Percentiles rank a stretch among this genome's conserved stretches.
phyloP scores from a whole-genome alignment of 1,284 basidiomycete genomes.

The Porphyrellus sp. region DNA sequence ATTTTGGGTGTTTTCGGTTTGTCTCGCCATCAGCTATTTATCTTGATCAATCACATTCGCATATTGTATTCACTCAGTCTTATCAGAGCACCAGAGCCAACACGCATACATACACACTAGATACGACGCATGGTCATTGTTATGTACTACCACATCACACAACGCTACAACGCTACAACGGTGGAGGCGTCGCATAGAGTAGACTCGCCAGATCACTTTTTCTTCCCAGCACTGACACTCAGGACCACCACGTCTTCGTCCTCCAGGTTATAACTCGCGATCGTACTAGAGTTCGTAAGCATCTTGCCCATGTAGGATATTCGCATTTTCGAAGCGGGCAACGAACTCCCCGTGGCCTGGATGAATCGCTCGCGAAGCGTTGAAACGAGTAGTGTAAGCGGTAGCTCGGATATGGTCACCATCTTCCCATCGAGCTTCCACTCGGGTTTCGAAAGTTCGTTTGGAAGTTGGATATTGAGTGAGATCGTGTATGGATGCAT shows the following conservation, averaged over 20 bases:
- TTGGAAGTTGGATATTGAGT: conserved; percentile 78
- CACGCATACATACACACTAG: conserved; percentile 4
- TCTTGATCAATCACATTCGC: conserved; percentile 15
- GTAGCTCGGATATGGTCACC: conserved; percentile 75
- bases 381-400: conserved; percentile 78
- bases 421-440: conserved; percentile 86
- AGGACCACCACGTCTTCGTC: conserved; percentile 81
- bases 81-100: conserved; percentile 11
- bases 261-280: conserved; percentile 86
- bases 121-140: conserved; percentile 18
- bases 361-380: conserved; percentile 85
- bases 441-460: conserved; percentile 77
- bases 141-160: conserved; percentile 11
- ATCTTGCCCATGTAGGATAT: conserved; percentile 78
- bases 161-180: conserved; percentile 2
- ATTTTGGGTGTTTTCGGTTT: conserved; percentile 5
- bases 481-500: conserved; percentile 89
- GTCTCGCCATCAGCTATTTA: conserved; percentile 12
- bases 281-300: conserved; percentile 79
- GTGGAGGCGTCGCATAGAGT: conserved; percentile 4
- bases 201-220: conserved; percentile 48
- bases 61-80: conserved; percentile 24
- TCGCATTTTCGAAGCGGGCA: conserved; percentile 77
- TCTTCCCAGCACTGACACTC: conserved; percentile 73
- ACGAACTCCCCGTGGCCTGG: conserved; percentile 67